Percentiles rank a stretch among this genome's conserved stretches.
Evolutionary conservation across 306 rosid species (phyloP).

Genomic region (Sesbania bispinosa): DNA sequence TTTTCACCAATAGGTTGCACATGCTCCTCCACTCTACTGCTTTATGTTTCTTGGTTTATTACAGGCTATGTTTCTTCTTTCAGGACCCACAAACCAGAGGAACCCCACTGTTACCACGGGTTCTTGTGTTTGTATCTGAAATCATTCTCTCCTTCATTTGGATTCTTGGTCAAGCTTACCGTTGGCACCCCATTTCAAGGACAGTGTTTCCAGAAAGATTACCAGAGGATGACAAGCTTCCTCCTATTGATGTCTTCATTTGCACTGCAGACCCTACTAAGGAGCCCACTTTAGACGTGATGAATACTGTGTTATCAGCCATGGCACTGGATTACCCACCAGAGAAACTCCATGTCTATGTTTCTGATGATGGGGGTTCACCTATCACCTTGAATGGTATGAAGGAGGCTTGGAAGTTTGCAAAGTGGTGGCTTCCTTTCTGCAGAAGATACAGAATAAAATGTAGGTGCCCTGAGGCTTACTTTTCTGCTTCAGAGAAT

Average conservation of each 20-base stretch:
- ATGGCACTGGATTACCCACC: constrained; percentile 69
- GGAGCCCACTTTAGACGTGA: constrained; percentile 66
- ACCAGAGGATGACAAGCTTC: constrained; percentile 54
- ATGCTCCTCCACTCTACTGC: constrained; percentile 47
- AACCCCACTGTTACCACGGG: constrained; percentile 41
- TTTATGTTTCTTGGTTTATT: constrained; percentile 43
- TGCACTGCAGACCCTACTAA: constrained; percentile 62
- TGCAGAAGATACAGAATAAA: constrained; percentile 42
- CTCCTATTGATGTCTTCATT: constrained; percentile 59
- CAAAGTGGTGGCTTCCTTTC: constrained; percentile 67
- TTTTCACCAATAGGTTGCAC: constrained; percentile 48
- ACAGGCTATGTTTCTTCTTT: constrained; percentile 40
- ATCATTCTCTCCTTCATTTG: constrained; percentile 62
- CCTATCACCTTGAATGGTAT: constrained; percentile 36
- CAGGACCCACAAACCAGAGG: constrained; percentile 21
- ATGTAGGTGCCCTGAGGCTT: constrained; percentile 57
- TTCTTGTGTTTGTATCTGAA: constrained; percentile 55
- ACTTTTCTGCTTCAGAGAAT: constrained; percentile 40
- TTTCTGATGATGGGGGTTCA: constrained; percentile 72
- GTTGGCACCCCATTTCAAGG: constrained; percentile 53
- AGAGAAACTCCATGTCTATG: constrained; percentile 60
- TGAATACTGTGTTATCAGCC: constrained; percentile 70
- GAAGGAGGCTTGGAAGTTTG: constrained; percentile 52
- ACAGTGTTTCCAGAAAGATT: constrained; percentile 49
- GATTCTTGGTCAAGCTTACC: constrained; percentile 51